Evolutionary conservation across 352 stramenopile species (phyloP).

Genomic region (Peronospora tabacina): DNA sequence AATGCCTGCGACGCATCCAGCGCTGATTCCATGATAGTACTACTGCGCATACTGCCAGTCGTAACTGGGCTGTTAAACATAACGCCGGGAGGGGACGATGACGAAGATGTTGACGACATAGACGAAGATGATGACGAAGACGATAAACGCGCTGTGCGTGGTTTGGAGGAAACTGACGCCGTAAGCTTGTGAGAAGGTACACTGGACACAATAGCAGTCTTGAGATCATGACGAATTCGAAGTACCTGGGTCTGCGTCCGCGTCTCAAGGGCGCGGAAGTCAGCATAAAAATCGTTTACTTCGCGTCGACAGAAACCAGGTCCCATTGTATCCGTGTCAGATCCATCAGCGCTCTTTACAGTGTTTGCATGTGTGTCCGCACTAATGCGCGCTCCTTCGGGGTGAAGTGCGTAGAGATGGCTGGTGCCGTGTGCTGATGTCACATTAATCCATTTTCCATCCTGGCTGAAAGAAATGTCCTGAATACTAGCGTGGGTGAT

Average conservation of each 20-base stretch:
- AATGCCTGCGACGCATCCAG: conserved; percentile 64
- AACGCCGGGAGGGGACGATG: conserved; percentile 23
- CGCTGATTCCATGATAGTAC: conserved; percentile 51
- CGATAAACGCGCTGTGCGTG: conserved; percentile 27
- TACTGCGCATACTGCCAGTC: conserved; percentile 20
- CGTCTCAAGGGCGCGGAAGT: conserved; percentile 54
- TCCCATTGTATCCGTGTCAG: conserved; percentile 11
- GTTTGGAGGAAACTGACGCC: conserved; percentile 15
- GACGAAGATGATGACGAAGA: conserved; percentile 32
- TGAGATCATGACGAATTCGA: conserved; percentile 64
- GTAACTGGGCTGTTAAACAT: conserved; percentile 21
- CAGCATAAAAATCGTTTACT: conserved; percentile 66
- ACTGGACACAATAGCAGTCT: conserved; percentile 10
- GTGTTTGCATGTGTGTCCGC: conserved; percentile 60
- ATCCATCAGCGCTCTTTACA: conserved; percentile 19
- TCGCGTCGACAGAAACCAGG: conserved; percentile 31
- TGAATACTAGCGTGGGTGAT: conserved; percentile 84
- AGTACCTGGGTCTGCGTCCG: conserved; percentile 60
- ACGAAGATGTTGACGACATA: conserved; percentile 33
- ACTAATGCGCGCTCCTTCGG: conserved; percentile 58
- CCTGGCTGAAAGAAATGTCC: conserved; percentile 71
- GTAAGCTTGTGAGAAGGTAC: conserved; percentile 15
- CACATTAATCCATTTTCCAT: conserved; percentile 82
- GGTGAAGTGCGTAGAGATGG: conserved; percentile 76
- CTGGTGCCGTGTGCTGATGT: conserved; percentile 81